Base-by-base conservation (phyloP, 805 yeast species). In the Candida xiaguanensis region DNA sequence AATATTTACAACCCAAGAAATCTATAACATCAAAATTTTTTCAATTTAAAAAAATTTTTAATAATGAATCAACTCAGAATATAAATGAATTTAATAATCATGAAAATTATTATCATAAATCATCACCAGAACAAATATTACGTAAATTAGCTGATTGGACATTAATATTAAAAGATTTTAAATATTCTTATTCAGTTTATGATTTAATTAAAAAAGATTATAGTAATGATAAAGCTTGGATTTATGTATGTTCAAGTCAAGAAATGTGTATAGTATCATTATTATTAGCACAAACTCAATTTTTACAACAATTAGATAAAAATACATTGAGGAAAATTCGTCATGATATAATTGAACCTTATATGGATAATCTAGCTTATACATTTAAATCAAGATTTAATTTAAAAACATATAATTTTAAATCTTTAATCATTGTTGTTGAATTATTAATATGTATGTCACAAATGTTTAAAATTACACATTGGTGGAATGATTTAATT, bases 81-180 rank as follows among this genome's bases (percentile, higher is more conserved):
- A 25, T 53, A 3, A 33, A 31, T 20, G 29, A 40, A 13, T 86
- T 73, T 59, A 76, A 75, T 52, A 47, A 65, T 4, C 64, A 61
- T 3, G 77, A 70, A 31, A 82, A 80, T 16, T 77, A 68, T 48
- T 89, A 88, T 53, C 61, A 75, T 31, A 75, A 78, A 8, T 67
- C 75, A 2, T 68, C 88, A 0, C 73, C 81, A 1, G 96, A 88
- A 50, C 84, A 86, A 54, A 70, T 77, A 31, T 70, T 89, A 19
- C 69, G 98, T 36, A 83, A 85, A 53, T 65, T 91, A 19, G 98
- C 95, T 0, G 99, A 93, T 58, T 87, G 95, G 87, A 80, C 89
- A 5, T 79, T 91, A 52, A 86, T 93, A 80, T 62, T 90, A n/a
- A 76, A 89, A 26, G 96, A 93, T 63, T 91, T 84, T 68, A 81